These are phyloP conservation scores for Conticribra guillardii DNA, from an alignment of 108 stramenopile genomes.

Conservation along the genomic window DNA sequence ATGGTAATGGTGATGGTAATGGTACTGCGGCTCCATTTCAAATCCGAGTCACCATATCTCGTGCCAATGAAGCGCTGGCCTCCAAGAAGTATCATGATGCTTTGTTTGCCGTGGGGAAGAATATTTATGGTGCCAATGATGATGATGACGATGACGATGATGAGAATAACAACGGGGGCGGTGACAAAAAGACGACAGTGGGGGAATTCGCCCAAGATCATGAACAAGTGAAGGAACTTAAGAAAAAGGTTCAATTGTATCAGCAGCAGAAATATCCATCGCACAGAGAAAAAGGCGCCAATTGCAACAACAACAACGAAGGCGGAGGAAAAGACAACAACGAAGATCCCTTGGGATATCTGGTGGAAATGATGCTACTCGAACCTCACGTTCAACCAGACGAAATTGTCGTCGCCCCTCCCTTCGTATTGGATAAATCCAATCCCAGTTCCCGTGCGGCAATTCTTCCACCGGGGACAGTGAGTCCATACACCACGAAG, in stretches of 20 bases:
- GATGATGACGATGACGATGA: neutral
- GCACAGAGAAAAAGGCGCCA: too few species aligned
- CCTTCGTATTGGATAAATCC: slow-evolving; percentile 12
- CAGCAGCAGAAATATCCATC: too few species aligned
- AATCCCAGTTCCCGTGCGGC: neutral
- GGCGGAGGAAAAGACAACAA: neutral
- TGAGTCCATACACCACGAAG: too few species aligned
- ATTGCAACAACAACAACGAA: too few species aligned
- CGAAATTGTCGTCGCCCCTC: slow-evolving; percentile 23
- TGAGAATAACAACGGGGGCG: neutral
- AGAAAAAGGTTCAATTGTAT: neutral
- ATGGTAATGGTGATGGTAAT: neutral
- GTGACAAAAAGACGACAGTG: neutral
- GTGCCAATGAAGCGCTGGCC: slow-evolving; percentile 16
- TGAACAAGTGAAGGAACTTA: slow-evolving; percentile 11
- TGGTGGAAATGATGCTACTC: slow-evolving; percentile 23
- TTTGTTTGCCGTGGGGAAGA: slow-evolving; percentile 6
- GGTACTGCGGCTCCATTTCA: neutral
- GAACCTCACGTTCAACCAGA: slow-evolving; percentile 21
- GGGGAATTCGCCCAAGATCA: slow-evolving; percentile 7
- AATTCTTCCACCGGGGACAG: neutral
- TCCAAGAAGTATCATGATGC: slow-evolving; percentile 16
- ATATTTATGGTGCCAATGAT: neutral
- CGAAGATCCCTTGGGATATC: slow-evolving; percentile 14
- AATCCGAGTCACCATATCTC: slow-evolving; percentile 9